Evolutionary conservation across 2,329 filamentous ascomycete species (phyloP), one percentile per base, ranked within the genome.

Genomic region (Blumeria graminis): DNA sequence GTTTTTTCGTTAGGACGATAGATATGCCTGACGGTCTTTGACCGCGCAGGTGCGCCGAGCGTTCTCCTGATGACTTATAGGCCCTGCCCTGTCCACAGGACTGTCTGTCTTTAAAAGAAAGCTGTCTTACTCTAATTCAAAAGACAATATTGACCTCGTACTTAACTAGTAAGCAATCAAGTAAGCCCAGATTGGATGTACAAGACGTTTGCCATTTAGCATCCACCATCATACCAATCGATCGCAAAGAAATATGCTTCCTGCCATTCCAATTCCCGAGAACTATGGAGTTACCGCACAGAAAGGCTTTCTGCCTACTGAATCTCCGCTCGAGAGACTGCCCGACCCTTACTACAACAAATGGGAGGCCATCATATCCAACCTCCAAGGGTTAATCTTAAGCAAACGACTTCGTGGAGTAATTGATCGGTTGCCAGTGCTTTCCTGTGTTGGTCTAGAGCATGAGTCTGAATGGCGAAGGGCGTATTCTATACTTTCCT

Each of bases 321-420:
- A 86, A 61, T 71, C 84, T 38, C 92, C 92, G 45, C 74, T 96
- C 60, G 81, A 86, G 59, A 73, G 78, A 56, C 79, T 98, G 13
- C 84, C 88, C 9, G 85, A 95, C 65, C 78, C 84, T 2, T 96
- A 95, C 72, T 98, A 96, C 70, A 82, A 85, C 68, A 86, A 87
- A 66, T 98, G 92, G 92, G 92, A 98, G 71, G 78, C 83, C 50
- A 76, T 95, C 54, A 78, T 83, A 36, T 77, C 81, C 62, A 95
- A 94, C 65, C 75, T 98, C 34, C 92, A 95, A 70, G 80, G 82
- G 11, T 73, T 96, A 58, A 81, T 96, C 55, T 76, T 95, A 57
- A 93, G 82, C 69, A 86, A 84, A 68, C 81, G 89, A 59, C 74
- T 98, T 60, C 82, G 87, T 50, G 77, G 80, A 55, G 79, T 89